A percentile compares a stretch with the other conserved stretches of the same genome.
Evolutionary conservation across 805 yeast genomes (phyloP).

Genomic region (Cyberlindnera meyerae): DNA sequence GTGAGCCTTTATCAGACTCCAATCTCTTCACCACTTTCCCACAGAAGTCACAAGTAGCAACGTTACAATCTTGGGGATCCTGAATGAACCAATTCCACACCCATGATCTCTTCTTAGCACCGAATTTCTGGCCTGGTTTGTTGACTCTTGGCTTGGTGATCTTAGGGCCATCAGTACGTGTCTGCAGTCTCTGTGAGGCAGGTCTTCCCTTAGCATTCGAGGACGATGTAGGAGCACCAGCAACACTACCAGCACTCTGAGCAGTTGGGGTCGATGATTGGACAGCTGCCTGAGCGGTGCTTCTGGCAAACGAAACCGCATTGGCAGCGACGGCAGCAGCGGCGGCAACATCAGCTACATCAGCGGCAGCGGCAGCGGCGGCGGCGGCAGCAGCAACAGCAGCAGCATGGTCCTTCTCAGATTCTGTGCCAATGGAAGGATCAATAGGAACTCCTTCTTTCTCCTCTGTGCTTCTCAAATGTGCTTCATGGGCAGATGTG

Average conservation of each 20-base stretch:
- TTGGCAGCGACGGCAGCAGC: slow-evolving; percentile 16
- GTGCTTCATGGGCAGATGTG: slow-evolving; percentile 2
- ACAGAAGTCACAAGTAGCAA: slow-evolving; percentile 52
- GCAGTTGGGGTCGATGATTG: slow-evolving; percentile 15
- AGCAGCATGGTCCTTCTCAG: slow-evolving; percentile 11
- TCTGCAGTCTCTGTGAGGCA: background rate
- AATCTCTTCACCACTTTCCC: slow-evolving; percentile 44
- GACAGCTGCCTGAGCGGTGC: slow-evolving; percentile 23
- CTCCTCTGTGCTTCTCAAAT: slow-evolving; percentile 4
- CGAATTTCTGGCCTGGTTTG: slow-evolving; percentile 52
- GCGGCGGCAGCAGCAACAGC: slow-evolving; percentile 12
- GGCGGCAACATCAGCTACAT: slow-evolving; percentile 14
- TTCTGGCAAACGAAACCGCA: slow-evolving; percentile 11
- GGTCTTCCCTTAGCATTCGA: too few species aligned
- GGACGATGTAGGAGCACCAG: too few species aligned
- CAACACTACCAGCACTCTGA: too few species aligned
- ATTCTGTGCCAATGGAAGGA: slow-evolving; percentile 21
- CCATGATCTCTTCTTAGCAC: slow-evolving; percentile 60
- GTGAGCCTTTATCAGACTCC: slow-evolving; percentile 52
- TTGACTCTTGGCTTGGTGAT: slow-evolving; percentile 29
- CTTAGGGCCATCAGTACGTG: slow-evolving; percentile 3
- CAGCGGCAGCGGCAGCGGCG: slow-evolving; percentile 15
- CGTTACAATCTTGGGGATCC: slow-evolving; percentile 40
- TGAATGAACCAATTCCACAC: slow-evolving; percentile 61
- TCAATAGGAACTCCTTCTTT: slow-evolving; percentile 21